Evolutionary conservation across 2,329 filamentous ascomycete genomes (phyloP).

Genomic region (Xylariaceae sp.): DNA sequence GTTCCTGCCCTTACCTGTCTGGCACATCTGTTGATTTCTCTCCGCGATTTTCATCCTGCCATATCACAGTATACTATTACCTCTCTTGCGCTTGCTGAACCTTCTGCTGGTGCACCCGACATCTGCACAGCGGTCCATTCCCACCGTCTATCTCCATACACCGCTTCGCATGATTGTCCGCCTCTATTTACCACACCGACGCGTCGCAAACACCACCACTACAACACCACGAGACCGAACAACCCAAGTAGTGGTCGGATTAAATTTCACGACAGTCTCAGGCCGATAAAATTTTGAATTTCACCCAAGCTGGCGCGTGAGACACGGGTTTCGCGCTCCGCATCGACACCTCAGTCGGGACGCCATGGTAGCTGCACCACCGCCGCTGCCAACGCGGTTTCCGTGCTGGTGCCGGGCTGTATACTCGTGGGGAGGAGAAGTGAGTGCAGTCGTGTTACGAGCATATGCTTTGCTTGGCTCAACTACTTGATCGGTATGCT

Average conservation of each 20-base stretch:
- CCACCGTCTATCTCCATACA: slow-evolving; percentile 4
- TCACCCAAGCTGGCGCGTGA: neutral
- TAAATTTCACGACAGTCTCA: neutral
- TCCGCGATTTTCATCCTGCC: too few relatives aligned
- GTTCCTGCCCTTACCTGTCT: too few relatives aligned
- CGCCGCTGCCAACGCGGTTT: slow-evolving; percentile 68
- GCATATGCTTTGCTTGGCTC: neutral
- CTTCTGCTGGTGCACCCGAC: slow-evolving; percentile 1
- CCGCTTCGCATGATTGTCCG: slow-evolving; percentile 12
- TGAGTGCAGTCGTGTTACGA: slow-evolving; percentile 25
- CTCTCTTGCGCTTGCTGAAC: neutral
- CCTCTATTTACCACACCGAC: slow-evolving; percentile 11
- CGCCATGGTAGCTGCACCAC: slow-evolving; percentile 50
- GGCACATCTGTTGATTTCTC: too few relatives aligned
- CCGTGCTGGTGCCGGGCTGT: slow-evolving; percentile 89
- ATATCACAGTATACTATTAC: too few relatives aligned
- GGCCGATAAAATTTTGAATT: neutral
- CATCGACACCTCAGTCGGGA: too few relatives aligned
- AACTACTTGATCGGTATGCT: slow-evolving; percentile 9
- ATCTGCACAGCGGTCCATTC: neutral
- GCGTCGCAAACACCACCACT: slow-evolving; percentile 10
- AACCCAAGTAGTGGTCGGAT: neutral
- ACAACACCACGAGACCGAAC: neutral
- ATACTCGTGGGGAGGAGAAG: slow-evolving; percentile 92
- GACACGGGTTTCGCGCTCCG: neutral